A percentile compares a stretch with the other conserved stretches of the same genome.
These are phyloP conservation scores for Gossypium australe DNA, from an alignment of 345 rosid genomes.

Conservation along the genomic window DNA sequence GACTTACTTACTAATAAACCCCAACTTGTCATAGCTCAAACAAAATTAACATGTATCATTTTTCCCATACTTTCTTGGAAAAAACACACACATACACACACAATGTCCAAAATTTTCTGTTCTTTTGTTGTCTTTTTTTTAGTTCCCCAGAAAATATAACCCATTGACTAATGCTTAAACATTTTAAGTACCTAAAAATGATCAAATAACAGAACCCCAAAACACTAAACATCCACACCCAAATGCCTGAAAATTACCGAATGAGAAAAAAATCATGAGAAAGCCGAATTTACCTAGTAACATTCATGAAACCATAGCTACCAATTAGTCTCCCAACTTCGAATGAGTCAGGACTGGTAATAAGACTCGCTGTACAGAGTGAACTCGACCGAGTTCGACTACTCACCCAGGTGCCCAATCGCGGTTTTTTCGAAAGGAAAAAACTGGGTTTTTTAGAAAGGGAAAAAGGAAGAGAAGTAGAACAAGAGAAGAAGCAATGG, in stretches of 20 bases:
- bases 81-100: not conserved
- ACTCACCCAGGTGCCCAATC: conserved; percentile 15
- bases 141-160: not conserved
- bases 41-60: not conserved
- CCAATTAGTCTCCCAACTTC: conserved; percentile 88
- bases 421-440: conserved; percentile 21
- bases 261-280: not conserved
- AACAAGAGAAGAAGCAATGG: conserved; percentile 17
- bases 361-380: conserved; percentile 51
- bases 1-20: no score
- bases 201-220: not conserved
- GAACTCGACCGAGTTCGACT: conserved; percentile 26
- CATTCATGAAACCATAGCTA: conserved; percentile 88
- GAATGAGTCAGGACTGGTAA: conserved; percentile 69
- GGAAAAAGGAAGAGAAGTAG: conserved; percentile 11
- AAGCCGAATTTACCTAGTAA: conserved; percentile 58
- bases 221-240: not conserved
- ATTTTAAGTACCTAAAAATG: not conserved
- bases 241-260: not conserved
- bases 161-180: no score
- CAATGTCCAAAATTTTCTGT: not conserved
- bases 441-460: conserved; percentile 17
- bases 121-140: not conserved
- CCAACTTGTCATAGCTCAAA: no score
- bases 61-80: not conserved